These are phyloP conservation scores for Spizellomyces punctatus DNA, from an alignment of 192 early-diverging fungal genomes.

Conservation along the genomic window DNA sequence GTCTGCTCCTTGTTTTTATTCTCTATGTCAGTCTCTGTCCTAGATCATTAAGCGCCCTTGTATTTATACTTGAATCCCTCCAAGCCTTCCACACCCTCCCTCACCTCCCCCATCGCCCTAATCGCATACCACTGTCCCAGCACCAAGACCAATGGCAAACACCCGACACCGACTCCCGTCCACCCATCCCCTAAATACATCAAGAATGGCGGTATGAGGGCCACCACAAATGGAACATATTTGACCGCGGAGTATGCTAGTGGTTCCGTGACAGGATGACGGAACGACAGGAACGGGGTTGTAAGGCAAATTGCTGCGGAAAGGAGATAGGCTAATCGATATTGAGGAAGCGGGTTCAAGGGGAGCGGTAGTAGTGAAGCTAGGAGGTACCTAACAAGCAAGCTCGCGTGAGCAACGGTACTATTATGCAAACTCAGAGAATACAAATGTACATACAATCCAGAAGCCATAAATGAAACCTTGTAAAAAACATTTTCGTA, in stretches of 20 bases:
- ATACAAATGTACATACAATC: not conserved
- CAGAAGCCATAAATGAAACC: not conserved
- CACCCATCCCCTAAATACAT: not conserved
- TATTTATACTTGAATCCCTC: slow-evolving; percentile 11
- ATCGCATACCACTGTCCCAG: slow-evolving; percentile 5
- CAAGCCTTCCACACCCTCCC: not conserved
- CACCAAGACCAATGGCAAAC: not conserved
- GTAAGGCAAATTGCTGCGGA: not conserved
- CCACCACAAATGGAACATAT: not conserved
- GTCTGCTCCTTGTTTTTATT: not conserved
- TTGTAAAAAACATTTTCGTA: not conserved
- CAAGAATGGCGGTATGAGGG: not conserved
- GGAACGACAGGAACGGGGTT: not conserved
- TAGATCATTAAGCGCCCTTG: slow-evolving; percentile 1
- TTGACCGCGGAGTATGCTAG: not conserved
- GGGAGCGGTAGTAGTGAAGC: no score
- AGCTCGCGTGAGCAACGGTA: no score
- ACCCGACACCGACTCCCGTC: not conserved
- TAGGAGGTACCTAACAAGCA: no score
- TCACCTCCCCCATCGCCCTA: not conserved
- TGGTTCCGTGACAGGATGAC: not conserved
- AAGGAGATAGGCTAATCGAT: not conserved
- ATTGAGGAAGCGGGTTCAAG: no score
- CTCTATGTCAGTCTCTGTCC: not conserved
- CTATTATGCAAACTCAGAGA: not conserved